Conservation (phyloP, 176 grass and related monocot species). For the Avena atlantica region DNA sequence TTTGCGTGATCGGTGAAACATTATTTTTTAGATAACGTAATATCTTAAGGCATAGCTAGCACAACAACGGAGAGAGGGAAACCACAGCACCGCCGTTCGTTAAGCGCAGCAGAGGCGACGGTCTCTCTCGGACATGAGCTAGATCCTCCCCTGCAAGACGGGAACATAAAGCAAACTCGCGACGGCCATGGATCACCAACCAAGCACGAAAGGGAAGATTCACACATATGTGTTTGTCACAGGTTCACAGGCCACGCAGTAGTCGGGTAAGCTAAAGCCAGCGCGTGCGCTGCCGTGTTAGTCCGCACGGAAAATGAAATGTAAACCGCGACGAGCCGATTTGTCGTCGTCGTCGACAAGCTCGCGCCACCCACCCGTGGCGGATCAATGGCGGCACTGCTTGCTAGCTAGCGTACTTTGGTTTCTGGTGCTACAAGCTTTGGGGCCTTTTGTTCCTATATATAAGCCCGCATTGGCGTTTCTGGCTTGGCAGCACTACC, state of each 20-base stretch:
- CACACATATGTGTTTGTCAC: neutral
- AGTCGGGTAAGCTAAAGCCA: neutral
- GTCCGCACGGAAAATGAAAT: conserved; percentile 17
- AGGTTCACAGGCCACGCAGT: neutral
- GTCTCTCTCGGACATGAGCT: neutral
- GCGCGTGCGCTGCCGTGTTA: neutral
- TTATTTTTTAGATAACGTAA: neutral
- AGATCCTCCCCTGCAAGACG: neutral
- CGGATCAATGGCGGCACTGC: conserved; percentile 16
- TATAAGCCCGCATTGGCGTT: neutral
- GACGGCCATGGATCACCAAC: conserved; percentile 41
- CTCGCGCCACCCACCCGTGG: conserved; percentile 12
- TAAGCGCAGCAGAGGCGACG: neutral
- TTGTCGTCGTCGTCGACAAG: conserved; percentile 17
- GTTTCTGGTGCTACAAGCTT: neutral
- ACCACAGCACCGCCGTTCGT: neutral
- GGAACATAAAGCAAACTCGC: conserved; percentile 1
- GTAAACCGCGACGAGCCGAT: neutral
- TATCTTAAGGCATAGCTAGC: neutral
- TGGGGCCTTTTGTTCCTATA: neutral
- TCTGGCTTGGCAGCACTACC: neutral
- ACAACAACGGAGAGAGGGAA: neutral
- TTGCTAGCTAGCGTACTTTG: neutral
- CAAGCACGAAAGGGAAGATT: neutral
- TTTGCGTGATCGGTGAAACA: neutral